Conservation (phyloP, 257 asterid species). For the Solanum phureja region DNA sequence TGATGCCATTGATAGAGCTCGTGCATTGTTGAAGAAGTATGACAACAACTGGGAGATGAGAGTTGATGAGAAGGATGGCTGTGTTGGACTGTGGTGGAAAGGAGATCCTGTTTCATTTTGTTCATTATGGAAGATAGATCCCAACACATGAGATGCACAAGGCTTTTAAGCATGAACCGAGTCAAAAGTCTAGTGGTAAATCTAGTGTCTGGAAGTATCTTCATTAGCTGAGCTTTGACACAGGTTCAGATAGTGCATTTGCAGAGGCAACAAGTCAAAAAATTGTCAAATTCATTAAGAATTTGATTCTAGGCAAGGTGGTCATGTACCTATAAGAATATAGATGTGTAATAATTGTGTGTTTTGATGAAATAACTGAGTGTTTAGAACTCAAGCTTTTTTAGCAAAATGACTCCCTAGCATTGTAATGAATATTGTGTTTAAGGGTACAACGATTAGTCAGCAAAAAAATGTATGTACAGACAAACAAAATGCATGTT, state of each 20-base stretch:
- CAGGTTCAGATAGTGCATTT: background rate
- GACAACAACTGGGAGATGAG: slow-evolving; percentile 68
- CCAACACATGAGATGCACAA: background rate
- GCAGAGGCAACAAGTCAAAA: background rate
- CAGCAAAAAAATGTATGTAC: background rate
- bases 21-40: slow-evolving; percentile 63
- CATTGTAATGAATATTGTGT: background rate
- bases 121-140: slow-evolving; percentile 58
- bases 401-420: background rate
- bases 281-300: background rate
- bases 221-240: background rate
- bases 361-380: background rate
- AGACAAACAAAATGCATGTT: background rate
- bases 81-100: slow-evolving; percentile 65
- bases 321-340: background rate
- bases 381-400: background rate
- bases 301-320: background rate
- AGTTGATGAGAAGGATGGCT: slow-evolving; percentile 46
- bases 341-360: background rate
- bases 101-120: slow-evolving; percentile 76
- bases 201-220: background rate
- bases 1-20: slow-evolving; percentile 59
- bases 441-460: background rate
- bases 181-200: background rate
- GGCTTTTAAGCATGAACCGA: background rate